Evolutionary conservation across 148 eudicot genomes (phyloP).

Genomic region (Heliamphora exappendiculata): DNA sequence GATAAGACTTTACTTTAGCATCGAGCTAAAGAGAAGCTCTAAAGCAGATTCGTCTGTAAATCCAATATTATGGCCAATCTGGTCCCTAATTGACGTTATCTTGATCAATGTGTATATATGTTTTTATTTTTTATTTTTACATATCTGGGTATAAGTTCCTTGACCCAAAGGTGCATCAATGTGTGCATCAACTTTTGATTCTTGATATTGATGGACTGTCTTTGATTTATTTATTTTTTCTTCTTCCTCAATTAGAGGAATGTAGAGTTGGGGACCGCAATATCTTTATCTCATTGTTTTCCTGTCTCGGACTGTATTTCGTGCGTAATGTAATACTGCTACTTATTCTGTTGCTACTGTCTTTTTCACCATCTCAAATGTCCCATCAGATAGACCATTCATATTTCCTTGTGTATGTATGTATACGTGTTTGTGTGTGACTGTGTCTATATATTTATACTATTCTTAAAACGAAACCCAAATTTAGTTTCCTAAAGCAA

Average conservation of each 20-base stretch:
- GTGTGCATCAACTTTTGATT: not conserved
- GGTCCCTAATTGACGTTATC: not conserved
- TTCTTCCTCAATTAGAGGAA: not conserved
- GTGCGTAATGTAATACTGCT: not conserved
- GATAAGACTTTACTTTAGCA: not conserved
- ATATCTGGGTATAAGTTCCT: too few relatives aligned
- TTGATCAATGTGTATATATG: too few relatives aligned
- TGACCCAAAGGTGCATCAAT: not conserved
- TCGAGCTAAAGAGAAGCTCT: not conserved
- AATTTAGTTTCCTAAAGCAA: too few relatives aligned
- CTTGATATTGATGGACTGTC: not conserved
- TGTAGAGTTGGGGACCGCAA: not conserved
- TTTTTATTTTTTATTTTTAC: too few relatives aligned
- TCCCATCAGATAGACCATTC: not conserved
- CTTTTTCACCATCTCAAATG: not conserved
- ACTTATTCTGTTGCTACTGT: not conserved
- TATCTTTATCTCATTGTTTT: not conserved
- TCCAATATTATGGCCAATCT: not conserved
- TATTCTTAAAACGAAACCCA: too few relatives aligned
- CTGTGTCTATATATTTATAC: too few relatives aligned
- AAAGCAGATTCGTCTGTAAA: not conserved
- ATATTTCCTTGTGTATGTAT: too few relatives aligned
- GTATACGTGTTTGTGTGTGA: too few relatives aligned
- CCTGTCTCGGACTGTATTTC: too few relatives aligned
- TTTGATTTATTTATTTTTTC: not conserved